These are phyloP conservation scores for Cladophialophora bantiana DNA, from an alignment of 2,329 filamentous ascomycete genomes.

Conservation along the genomic window DNA sequence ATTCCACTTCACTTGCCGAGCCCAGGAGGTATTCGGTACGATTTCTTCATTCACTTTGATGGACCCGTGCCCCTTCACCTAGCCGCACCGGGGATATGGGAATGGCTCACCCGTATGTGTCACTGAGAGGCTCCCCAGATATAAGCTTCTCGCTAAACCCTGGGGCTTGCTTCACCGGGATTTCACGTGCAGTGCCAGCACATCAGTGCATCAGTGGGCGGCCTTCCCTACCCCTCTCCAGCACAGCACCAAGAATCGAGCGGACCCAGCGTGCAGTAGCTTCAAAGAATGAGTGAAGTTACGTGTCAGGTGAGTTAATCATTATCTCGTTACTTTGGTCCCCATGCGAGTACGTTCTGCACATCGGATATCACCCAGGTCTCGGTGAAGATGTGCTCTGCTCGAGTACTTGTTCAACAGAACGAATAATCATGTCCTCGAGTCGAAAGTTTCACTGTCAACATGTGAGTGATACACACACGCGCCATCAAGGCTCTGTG, in stretches of 20 bases:
- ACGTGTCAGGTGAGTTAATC: neutral
- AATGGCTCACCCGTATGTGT: neutral
- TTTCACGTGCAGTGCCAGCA: constrained; percentile 20
- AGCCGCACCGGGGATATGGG: neutral
- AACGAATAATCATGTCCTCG: neutral
- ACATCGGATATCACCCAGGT: neutral
- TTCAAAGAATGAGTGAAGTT: constrained; percentile 1
- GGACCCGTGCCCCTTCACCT: neutral
- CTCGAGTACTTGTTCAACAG: neutral
- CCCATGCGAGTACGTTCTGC: neutral
- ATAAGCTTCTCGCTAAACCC: constrained; percentile 1
- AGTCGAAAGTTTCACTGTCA: neutral
- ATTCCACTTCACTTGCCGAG: neutral
- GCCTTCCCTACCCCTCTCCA: neutral
- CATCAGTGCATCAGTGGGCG: constrained; percentile 7
- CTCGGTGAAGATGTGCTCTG: neutral
- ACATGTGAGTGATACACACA: neutral
- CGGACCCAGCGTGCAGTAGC: constrained; percentile 20
- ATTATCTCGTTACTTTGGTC: neutral
- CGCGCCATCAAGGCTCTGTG: neutral
- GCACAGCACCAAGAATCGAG: neutral
- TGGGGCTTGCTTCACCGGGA: neutral
- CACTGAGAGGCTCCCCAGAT: neutral
- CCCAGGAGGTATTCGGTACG: neutral
- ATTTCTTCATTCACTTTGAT: neutral